These are phyloP conservation scores for Alternaria arborescens DNA, from an alignment of 2,329 filamentous ascomycete species.

Conservation along the genomic window DNA sequence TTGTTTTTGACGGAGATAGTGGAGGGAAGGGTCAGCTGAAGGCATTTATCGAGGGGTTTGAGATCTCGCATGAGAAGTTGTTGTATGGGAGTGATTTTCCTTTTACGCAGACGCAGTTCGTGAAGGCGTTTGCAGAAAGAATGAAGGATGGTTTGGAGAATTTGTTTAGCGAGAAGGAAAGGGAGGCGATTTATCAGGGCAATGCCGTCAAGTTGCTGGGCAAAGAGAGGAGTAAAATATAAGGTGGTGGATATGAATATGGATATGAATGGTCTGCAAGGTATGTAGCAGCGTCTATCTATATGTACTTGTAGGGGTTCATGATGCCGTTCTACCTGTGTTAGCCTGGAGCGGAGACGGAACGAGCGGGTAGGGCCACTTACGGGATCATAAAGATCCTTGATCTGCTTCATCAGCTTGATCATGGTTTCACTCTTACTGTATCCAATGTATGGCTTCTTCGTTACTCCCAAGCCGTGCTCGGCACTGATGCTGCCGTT, in stretches of 20 bases:
- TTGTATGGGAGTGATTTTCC: slow-evolving; percentile 65
- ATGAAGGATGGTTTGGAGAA: slow-evolving; percentile 55
- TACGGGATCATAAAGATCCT: slow-evolving; percentile 92
- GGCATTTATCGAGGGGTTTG: slow-evolving; percentile 56
- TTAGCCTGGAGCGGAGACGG: slow-evolving; percentile 29
- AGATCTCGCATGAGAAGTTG: slow-evolving; percentile 50
- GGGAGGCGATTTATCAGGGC: slow-evolving; percentile 49
- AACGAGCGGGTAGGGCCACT: slow-evolving; percentile 51
- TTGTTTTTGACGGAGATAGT: slow-evolving; percentile 55
- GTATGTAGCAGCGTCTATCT: slow-evolving; percentile 32
- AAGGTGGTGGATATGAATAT: neutral
- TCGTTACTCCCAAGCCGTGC: slow-evolving; percentile 91
- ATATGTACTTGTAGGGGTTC: slow-evolving; percentile 98
- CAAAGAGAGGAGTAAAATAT: slow-evolving; percentile 6
- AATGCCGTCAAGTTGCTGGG: slow-evolving; percentile 51
- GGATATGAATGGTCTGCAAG: slow-evolving; percentile 9
- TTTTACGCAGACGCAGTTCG: slow-evolving; percentile 55
- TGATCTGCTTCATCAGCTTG: slow-evolving; percentile 92
- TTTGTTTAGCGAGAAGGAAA: slow-evolving; percentile 49
- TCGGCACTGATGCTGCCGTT: slow-evolving; percentile 96
- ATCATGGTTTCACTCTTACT: slow-evolving; percentile 89
- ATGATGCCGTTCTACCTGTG: slow-evolving; percentile 85
- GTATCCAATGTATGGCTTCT: slow-evolving; percentile 95
- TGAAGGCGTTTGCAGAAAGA: slow-evolving; percentile 49
- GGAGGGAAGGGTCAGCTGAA: slow-evolving; percentile 55